Conservation (phyloP, 495 filamentous ascomycete species). For the Penicillium herquei region DNA sequence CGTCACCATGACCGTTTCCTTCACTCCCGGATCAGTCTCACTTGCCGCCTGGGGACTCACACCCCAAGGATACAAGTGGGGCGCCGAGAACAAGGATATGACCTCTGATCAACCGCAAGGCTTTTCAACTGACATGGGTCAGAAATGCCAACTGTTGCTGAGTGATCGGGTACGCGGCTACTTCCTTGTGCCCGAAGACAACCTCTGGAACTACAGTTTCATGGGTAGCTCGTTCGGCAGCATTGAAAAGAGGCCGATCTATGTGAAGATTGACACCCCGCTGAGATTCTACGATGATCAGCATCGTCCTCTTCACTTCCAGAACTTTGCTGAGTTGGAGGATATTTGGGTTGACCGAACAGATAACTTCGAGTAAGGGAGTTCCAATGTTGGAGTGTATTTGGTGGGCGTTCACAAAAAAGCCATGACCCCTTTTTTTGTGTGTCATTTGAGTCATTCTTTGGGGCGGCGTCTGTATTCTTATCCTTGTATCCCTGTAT, state of each 20-base stretch:
- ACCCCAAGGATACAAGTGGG: constrained; percentile 94
- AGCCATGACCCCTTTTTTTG: constrained; percentile 18
- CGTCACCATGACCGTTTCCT: constrained; percentile 92
- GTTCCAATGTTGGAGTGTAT: not conserved
- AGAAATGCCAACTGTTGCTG: constrained; percentile 91
- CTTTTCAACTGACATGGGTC: constrained; percentile 88
- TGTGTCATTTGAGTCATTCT: constrained; percentile 9
- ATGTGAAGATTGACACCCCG: constrained; percentile 93
- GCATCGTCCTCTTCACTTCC: constrained; percentile 92
- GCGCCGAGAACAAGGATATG: constrained; percentile 90
- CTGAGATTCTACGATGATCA: constrained; percentile 86
- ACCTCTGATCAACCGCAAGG: constrained; percentile 89
- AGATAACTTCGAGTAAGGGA: constrained; percentile 75
- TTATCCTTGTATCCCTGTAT: constrained; percentile 9
- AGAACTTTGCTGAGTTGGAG: constrained; percentile 87
- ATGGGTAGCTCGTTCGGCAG: constrained; percentile 85
- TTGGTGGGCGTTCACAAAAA: constrained; percentile 24
- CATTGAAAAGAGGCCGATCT: constrained; percentile 84
- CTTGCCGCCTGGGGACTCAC: constrained; percentile 90
- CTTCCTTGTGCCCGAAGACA: constrained; percentile 90
- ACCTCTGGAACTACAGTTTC: constrained; percentile 97
- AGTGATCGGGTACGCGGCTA: constrained; percentile 91
- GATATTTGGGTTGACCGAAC: constrained; percentile 84
- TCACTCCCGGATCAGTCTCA: constrained; percentile 97
- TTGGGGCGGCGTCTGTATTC: constrained; percentile 13